Evolutionary conservation across 805 yeast genomes (phyloP), one percentile per base, ranked within the genome.

Genomic region (Starmerella gropengiesseri): DNA sequence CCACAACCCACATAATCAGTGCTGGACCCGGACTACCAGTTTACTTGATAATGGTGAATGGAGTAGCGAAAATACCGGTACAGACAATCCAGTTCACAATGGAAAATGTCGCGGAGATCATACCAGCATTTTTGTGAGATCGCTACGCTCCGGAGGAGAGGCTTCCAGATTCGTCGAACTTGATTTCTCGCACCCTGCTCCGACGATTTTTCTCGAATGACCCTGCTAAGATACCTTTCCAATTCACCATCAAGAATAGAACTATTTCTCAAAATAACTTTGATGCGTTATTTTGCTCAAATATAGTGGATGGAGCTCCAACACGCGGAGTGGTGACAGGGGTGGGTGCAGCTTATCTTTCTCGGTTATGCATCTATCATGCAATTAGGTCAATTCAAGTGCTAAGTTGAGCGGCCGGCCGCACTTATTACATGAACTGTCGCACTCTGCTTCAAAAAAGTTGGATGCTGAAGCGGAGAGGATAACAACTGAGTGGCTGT

Each of bases 21-120:
- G 85, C 62, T 21, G 81, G 61, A 17, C 93, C 93, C 7, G 81
- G 80, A 16, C 85, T 77, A 1, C 87, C 87, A 17, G 77, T 60
- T 34, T 68, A 51, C 2, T 59, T 49, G 49, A 69, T 68, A 44
- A 79, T 69, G 1, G 75, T 66, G 3, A 77, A 73, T 3, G 86
- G 82, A 0, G 81, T 77, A 12, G 81, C 74, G 57, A 80, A 80
- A 37, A 80, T 77, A 61, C 86, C 86, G 0, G 86, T 79, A 49
- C 87, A 86, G 31, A 80, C 67, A 65, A 80, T 74, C 50, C 86
- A 74, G 50, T n/a, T n/a, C 53, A 78, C 66, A 44, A 78, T 74
- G 44, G 78, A 62, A 40, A 80, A 79, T 40, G 78, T 69, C 41
- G 86, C 81, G 32, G 79, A 73, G 28, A 71, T 40, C 37, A 71